Percentiles rank a stretch among this genome's conserved stretches.
Conservation (phyloP, 768 basidiomycete genomes). For the Mycena maculata region DNA sequence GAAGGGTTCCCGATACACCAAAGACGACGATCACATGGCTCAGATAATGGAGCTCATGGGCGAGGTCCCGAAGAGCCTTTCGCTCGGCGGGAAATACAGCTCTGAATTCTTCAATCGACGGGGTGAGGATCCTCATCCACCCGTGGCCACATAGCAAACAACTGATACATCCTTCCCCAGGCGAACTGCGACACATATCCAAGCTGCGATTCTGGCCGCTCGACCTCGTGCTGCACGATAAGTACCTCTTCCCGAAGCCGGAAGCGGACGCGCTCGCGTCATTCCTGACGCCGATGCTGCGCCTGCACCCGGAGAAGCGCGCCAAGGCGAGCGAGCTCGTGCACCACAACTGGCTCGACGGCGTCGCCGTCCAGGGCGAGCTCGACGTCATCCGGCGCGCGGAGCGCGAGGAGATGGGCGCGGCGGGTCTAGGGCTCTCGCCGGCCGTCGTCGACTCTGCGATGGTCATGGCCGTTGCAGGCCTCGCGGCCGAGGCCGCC, state of each 20-base stretch:
- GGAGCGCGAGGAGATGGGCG: conserved; percentile 69
- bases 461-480: conserved; percentile 12
- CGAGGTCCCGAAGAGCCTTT: conserved; percentile 85
- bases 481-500: conserved; percentile 10
- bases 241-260: conserved; percentile 89
- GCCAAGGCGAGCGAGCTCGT: conserved; percentile 89
- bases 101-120: conserved; percentile 96
- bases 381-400: conserved; percentile 80
- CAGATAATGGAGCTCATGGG: conserved; percentile 98
- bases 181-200: conserved; percentile 92
- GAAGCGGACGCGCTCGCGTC: conserved; percentile 86
- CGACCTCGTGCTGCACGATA: conserved; percentile 86
- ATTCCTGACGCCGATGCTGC: conserved; percentile 91
- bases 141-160: background rate
- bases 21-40: conserved; percentile 97
- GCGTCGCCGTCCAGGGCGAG: conserved; percentile 89
- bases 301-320: conserved; percentile 88
- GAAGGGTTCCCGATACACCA: conserved; percentile 93
- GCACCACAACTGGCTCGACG: conserved; percentile 90
- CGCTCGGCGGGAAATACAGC: conserved; percentile 92
- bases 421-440: conserved; percentile 63
- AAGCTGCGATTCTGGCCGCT: conserved; percentile 95
- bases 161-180: conserved; percentile 43
- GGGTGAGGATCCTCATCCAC: conserved; percentile 61
- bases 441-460: conserved; percentile 50